Evolutionary conservation across 73 alveolate genomes (phyloP).

Genomic region (Symbiodinium natans): DNA sequence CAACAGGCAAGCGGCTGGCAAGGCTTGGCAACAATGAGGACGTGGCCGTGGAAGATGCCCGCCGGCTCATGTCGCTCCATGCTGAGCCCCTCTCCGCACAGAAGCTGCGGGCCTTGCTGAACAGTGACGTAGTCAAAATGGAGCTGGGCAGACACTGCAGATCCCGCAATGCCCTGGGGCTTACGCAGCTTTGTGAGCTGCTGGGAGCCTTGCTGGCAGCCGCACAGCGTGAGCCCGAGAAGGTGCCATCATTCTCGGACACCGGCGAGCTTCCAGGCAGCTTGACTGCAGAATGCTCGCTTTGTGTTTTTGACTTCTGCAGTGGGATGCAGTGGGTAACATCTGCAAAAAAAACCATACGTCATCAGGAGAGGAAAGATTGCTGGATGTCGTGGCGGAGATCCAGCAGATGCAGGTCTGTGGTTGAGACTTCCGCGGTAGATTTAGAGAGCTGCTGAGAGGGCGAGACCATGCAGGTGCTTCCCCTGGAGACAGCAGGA

Average conservation of each 20-base stretch:
- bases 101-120: not conserved
- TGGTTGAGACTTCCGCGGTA: not conserved
- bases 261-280: not conserved
- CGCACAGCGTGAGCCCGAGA: conserved; percentile 59
- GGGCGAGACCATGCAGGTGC: not conserved
- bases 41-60: conserved; percentile 69
- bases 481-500: conserved; percentile 32
- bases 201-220: conserved; percentile 69
- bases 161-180: conserved; percentile 24
- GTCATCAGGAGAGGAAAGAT: conserved; percentile 25
- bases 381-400: conserved; percentile 15
- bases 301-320: not conserved
- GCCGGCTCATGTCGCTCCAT: conserved; percentile 17
- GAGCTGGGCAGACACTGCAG: conserved; percentile 24
- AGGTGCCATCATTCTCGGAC: not conserved
- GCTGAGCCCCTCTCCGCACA: conserved; percentile 48
- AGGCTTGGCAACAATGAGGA: conserved; percentile 24
- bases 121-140: not conserved
- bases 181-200: conserved; percentile 30
- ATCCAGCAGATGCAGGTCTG: conserved; percentile 70
- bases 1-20: conserved; percentile 76
- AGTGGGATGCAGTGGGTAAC: no score
- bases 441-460: not conserved
- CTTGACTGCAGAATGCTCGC: not conserved
- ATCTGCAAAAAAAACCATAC: no score